Percentiles rank a stretch among this genome's conserved stretches.
Evolutionary conservation across 2,329 filamentous ascomycete genomes (phyloP).

Genomic region (Penicillium crustosum): DNA sequence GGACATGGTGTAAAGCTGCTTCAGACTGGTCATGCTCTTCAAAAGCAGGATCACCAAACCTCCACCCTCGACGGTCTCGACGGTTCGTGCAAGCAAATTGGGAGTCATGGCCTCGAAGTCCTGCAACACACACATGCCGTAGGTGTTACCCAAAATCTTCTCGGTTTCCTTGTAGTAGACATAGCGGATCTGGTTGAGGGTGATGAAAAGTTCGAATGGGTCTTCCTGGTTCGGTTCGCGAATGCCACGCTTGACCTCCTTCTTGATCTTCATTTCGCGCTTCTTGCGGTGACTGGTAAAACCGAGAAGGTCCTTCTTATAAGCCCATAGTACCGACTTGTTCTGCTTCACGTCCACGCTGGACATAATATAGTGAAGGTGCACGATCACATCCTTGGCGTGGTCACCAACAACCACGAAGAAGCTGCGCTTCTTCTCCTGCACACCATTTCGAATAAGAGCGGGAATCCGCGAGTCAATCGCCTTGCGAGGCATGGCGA

Average conservation of each 20-base stretch:
- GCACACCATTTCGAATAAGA: constrained; percentile 85
- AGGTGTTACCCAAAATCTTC: constrained; percentile 96
- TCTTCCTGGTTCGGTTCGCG: constrained; percentile 91
- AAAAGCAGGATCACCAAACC: constrained; percentile 85
- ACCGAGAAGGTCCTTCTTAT: constrained; percentile 94
- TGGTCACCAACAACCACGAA: constrained; percentile 94
- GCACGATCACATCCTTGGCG: constrained; percentile 94
- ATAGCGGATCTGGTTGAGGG: constrained; percentile 95
- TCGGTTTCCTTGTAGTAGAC: constrained; percentile 99
- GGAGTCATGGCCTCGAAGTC: constrained; percentile 97
- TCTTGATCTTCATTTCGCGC: constrained; percentile 97
- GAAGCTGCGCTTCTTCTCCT: constrained; percentile 96
- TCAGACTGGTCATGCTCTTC: constrained; percentile 95
- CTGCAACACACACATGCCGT: constrained; percentile 96
- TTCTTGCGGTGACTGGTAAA: constrained; percentile 98
- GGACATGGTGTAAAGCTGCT: constrained; percentile 91
- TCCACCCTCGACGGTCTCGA: constrained; percentile 96
- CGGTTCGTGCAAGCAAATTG: constrained; percentile 90
- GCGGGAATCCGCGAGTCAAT: constrained; percentile 88
- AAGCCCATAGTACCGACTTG: constrained; percentile 96
- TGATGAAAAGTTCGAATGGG: constrained; percentile 95
- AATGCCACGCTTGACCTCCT: constrained; percentile 92
- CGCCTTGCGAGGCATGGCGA: constrained; percentile 47
- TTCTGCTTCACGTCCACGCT: constrained; percentile 88
- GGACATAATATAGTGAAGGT: constrained; percentile 90